Conservation (phyloP, 805 yeast species). For the Metschnikowia noctiluminum region DNA sequence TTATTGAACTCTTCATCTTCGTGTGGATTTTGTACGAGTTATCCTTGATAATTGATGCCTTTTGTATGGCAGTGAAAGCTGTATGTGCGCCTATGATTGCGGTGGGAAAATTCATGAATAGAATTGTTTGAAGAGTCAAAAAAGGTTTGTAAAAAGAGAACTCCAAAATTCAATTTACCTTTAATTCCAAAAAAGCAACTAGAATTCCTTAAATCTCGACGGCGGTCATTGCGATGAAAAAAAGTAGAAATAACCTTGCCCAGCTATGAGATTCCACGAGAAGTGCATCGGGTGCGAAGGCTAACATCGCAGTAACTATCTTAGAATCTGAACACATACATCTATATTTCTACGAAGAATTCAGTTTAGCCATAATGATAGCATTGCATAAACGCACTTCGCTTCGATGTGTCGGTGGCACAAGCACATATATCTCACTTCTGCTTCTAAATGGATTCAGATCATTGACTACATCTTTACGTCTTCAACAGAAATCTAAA, state of each 20-base stretch:
- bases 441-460: not conserved
- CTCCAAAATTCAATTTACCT: too few relatives aligned
- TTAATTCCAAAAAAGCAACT: too few relatives aligned
- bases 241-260: too few relatives aligned
- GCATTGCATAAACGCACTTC: not conserved
- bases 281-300: too few relatives aligned
- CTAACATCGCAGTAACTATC: too few relatives aligned
- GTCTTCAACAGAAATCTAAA: not conserved
- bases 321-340: too few relatives aligned
- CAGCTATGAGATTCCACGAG: too few relatives aligned
- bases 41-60: constrained; percentile 39
- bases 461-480: not conserved
- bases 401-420: not conserved
- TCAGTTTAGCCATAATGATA: not conserved
- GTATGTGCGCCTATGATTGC: constrained; percentile 47
- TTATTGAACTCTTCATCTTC: constrained; percentile 36
- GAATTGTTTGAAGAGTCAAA: constrained; percentile 27
- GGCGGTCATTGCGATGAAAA: too few relatives aligned
- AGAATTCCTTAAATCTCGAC: too few relatives aligned
- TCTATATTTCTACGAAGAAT: too few relatives aligned
- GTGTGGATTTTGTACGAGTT: constrained; percentile 42
- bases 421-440: not conserved
- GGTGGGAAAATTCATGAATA: constrained; percentile 41
- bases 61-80: constrained; percentile 44
- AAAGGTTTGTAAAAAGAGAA: too few relatives aligned